Conservation (phyloP, 768 basidiomycete genomes). For the Termitomyces sp. region DNA sequence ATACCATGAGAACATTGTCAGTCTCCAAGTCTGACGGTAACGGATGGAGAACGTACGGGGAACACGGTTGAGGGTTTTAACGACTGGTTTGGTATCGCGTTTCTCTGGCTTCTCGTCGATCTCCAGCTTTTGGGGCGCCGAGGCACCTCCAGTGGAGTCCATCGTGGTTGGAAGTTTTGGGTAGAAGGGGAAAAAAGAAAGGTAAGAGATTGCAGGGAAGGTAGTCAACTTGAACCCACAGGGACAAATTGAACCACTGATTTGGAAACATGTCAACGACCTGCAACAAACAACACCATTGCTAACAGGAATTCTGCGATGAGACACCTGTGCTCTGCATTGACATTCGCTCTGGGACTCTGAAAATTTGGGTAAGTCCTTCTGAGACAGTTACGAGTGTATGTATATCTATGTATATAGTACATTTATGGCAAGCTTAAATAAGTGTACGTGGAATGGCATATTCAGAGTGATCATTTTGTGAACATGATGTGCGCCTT, state of each 20-base stretch:
- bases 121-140: constrained; percentile 58
- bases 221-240: constrained; percentile 13
- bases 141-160: constrained; percentile 30
- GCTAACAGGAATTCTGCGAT: not conserved
- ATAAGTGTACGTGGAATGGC: no score
- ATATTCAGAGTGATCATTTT: not conserved
- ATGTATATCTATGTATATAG: no score
- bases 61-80: constrained; percentile 80
- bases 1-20: constrained; percentile 11
- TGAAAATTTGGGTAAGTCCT: no score
- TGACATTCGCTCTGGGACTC: no score
- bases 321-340: not conserved
- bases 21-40: constrained; percentile 7
- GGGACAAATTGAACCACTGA: constrained; percentile 20
- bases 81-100: constrained; percentile 67
- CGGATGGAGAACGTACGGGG: constrained; percentile 59
- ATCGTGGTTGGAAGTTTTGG: constrained; percentile 21
- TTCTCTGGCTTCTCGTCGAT: constrained; percentile 56
- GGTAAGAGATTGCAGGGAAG: constrained; percentile 17
- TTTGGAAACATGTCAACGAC: constrained; percentile 16
- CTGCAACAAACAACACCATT: constrained; percentile 12
- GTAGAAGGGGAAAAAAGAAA: constrained; percentile 8
- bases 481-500: not conserved
- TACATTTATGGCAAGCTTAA: not conserved
- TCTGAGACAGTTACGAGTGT: not conserved